These are phyloP conservation scores for Fusarium paranaense DNA, from an alignment of 2,329 filamentous ascomycete genomes.

Conservation along the genomic window DNA sequence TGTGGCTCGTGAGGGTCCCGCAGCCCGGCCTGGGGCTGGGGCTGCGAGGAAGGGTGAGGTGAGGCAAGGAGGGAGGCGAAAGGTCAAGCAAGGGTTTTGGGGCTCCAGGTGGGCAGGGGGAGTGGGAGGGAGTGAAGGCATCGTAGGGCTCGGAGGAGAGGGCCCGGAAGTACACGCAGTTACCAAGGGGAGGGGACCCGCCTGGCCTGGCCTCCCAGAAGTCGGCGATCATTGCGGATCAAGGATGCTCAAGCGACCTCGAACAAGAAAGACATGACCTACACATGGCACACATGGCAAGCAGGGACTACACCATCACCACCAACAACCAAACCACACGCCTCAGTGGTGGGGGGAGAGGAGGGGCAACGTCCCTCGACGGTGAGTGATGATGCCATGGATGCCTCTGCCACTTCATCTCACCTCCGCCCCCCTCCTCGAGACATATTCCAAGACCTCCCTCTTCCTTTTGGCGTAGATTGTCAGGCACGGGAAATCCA, in stretches of 20 bases:
- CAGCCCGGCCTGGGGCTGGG: slow-evolving; percentile 21
- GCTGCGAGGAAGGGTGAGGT: slow-evolving; percentile 15
- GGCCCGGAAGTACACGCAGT: slow-evolving; percentile 12
- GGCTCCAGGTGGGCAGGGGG: neutral
- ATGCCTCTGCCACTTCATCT: slow-evolving; percentile 20
- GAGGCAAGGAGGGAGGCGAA: neutral
- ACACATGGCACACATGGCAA: slow-evolving; percentile 24
- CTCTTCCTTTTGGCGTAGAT: slow-evolving; percentile 30
- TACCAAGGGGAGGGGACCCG: slow-evolving; percentile 6
- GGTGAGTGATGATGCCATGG: neutral
- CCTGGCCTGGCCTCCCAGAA: slow-evolving; percentile 11
- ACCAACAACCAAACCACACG: neutral
- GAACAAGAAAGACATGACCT: neutral
- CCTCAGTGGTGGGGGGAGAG: neutral
- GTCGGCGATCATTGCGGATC: slow-evolving; percentile 22
- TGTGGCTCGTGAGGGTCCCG: slow-evolving; percentile 36
- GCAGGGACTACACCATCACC: slow-evolving; percentile 15
- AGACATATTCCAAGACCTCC: neutral
- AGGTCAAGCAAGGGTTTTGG: slow-evolving; percentile 26
- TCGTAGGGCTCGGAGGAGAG: slow-evolving; percentile 29
- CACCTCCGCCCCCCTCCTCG: slow-evolving; percentile 3
- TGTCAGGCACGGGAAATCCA: slow-evolving; percentile 34
- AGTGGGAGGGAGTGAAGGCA: slow-evolving; percentile 17
- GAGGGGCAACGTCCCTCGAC: neutral
- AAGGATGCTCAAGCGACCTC: slow-evolving; percentile 3